Evolutionary conservation across 2,329 filamentous ascomycete species (phyloP), one percentile per base, ranked within the genome.

Genomic region (Fusarium armeniacum): DNA sequence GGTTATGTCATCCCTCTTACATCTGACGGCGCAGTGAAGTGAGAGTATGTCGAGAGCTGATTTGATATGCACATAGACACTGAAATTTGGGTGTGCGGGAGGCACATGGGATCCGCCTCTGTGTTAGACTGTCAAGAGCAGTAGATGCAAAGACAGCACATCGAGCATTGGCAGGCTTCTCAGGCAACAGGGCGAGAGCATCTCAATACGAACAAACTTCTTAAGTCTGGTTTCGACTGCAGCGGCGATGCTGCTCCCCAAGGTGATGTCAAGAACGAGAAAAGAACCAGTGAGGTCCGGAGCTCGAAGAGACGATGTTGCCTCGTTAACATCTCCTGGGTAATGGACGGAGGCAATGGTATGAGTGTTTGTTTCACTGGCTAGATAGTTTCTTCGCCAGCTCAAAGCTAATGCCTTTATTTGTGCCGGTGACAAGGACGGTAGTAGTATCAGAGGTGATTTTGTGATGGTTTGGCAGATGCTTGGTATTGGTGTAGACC

Each of bases 121-220:
- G 47, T 10, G 65, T 36, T 24, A 70, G 38, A 53, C 62, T 71
- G 40, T 41, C 49, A 30, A 71, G 41, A 28, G 51, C 54, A 22
- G 65, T 65, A 22, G 68, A 69, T 26, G 72, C 52, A 57, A 72
- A 73, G 55, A 70, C 38, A 54, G 68, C 22, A 10, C 59, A 60
- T 26, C 55, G 59, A 9, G 41, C 65, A 28, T 61, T 35, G 12
- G 6, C 36, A 24, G 68, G 70, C 4, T 53, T 55, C 33, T 63
- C 32, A 10, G 70, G 62, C 30, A 65, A 49, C 4, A 65, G 65
- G n/a, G 61, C 30, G 26, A 62, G 55, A 49, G 59, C 45, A n/a
- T 72, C 58, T 40, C n/a, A 15, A 18, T 30, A 4, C 38, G 65
- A 6, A 54, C 57, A n/a, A 65, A 72, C 3, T 41, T 44, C 5